Base-by-base conservation (phyloP, 768 basidiomycete genomes). In the Hericium erinaceus region DNA sequence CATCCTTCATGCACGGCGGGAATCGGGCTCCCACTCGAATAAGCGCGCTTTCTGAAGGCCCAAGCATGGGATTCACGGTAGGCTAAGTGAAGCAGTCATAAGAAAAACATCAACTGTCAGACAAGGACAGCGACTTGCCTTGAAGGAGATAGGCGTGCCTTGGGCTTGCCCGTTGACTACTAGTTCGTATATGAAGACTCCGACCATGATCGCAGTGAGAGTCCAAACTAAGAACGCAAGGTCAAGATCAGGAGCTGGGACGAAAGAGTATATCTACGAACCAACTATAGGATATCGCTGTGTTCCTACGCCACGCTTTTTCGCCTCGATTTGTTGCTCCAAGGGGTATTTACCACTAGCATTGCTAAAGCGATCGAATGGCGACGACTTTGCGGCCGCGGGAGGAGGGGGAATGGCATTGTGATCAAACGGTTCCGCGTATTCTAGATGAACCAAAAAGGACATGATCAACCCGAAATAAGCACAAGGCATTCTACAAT, bases 1-100 rank as follows among this genome's bases (percentile, higher is more conserved):
- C 83, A 5, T 69, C 63, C 67, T 92, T 94, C 89, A 95, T 95
- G 64, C 93, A 95, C 0, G 94, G 89, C 13, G 91, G 89, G 67
- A 94, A 97, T 26, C 95, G 88, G 22, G 95, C 93, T 2, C 95
- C 95, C 53, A 92, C 74, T 64, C 87, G 82, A 58, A 98, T 91
- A 13, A 98, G 74, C 2, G 87, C 92, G 49, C 84, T 85, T 51
- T 79, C 81, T 0, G 90, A 87, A 3, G 95, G 95, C 2, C 95
- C 95, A 16, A 98, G 76, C 91, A 95, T 92, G 4, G 85, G 84
- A 65, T 95, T 95, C 54, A 93, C 81, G 3, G 80, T 77, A 20
- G 91, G 91, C 86, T 92, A 57, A 13, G 39, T 16, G 9, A 33
- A 55, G 50, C 11, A 11, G 10, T 39, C 33, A 22, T 33, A 46